These are phyloP conservation scores for Candida xyloterini DNA, from an alignment of 805 yeast species.

Conservation along the genomic window DNA sequence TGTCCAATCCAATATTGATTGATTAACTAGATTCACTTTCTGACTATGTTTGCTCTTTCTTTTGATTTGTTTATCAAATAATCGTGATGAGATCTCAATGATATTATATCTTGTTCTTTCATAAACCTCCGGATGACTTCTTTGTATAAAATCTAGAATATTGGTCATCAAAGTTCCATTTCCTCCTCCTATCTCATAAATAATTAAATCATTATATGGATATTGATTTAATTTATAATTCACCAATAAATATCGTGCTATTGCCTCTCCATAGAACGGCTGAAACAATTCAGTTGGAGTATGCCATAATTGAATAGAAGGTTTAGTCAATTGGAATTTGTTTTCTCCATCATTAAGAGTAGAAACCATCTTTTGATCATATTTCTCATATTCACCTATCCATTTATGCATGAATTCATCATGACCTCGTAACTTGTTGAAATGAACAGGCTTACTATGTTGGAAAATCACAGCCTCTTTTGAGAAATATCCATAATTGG, in stretches of 20 bases:
- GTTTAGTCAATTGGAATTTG: constrained; percentile 29
- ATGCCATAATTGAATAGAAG: constrained; percentile 75
- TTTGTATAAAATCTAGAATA: constrained; percentile 60
- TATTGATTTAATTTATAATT: constrained; percentile 66
- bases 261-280: constrained; percentile 81
- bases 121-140: constrained; percentile 71
- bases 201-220: constrained; percentile 68
- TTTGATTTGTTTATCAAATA: constrained; percentile 55
- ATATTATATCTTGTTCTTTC: constrained; percentile 62
- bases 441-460: constrained; percentile 62
- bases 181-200: constrained; percentile 89
- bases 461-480: constrained; percentile 76
- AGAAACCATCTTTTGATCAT: constrained; percentile 36
- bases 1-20: constrained; percentile 76
- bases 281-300: constrained; percentile 85
- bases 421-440: constrained; percentile 51
- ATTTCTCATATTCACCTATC: constrained; percentile 58
- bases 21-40: constrained; percentile 64
- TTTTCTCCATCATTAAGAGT: constrained; percentile 20
- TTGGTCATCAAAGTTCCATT: constrained; percentile 83
- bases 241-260: constrained; percentile 74
- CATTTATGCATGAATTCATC: constrained; percentile 71
- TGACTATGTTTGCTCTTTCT: constrained; percentile 39
- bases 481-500: constrained; percentile 77
- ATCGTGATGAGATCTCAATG: constrained; percentile 64